phyloP scores from a whole-genome alignment of 139 green algal species.

The Tetraselmis striata region DNA sequence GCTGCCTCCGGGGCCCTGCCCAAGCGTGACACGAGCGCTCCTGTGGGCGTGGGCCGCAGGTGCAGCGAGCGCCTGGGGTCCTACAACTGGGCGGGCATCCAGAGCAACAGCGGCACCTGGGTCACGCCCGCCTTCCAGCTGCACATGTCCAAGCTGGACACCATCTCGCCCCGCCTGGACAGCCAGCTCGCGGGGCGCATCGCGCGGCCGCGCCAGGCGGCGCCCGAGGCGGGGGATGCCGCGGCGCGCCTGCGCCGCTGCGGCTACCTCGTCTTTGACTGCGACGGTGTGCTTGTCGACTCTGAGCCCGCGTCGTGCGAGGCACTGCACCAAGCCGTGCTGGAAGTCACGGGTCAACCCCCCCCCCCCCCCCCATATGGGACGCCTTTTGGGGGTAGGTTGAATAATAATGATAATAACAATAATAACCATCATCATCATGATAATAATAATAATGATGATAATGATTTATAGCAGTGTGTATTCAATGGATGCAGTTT shows the following conservation, averaged over 20 bases:
- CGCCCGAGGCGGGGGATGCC: background rate
- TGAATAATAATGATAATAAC: no score
- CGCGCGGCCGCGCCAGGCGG: no score
- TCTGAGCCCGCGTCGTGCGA: conserved; percentile 61
- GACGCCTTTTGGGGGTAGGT: no score
- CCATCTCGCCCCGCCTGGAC: background rate
- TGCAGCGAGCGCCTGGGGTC: background rate
- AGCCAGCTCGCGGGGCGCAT: background rate
- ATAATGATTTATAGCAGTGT: no score
- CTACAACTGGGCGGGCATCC: background rate
- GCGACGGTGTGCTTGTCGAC: conserved; percentile 76
- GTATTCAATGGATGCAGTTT: no score
- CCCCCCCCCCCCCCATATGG: no score
- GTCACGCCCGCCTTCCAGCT: background rate
- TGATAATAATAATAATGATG: no score
- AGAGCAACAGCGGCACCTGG: conserved; percentile 1
- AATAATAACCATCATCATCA: no score
- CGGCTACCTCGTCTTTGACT: conserved; percentile 65
- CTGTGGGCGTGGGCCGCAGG: background rate
- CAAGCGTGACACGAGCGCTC: no score
- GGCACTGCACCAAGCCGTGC: conserved; percentile 48
- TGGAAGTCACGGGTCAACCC: conserved; percentile 24
- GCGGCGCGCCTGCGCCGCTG: conserved; percentile 18
- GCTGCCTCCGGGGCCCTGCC: no score
- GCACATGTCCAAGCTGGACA: conserved; percentile 4